Evolutionary conservation across 169 alveolate genomes (phyloP), one percentile per base, ranked within the genome.

Genomic region (Cryptosporidium canis): DNA sequence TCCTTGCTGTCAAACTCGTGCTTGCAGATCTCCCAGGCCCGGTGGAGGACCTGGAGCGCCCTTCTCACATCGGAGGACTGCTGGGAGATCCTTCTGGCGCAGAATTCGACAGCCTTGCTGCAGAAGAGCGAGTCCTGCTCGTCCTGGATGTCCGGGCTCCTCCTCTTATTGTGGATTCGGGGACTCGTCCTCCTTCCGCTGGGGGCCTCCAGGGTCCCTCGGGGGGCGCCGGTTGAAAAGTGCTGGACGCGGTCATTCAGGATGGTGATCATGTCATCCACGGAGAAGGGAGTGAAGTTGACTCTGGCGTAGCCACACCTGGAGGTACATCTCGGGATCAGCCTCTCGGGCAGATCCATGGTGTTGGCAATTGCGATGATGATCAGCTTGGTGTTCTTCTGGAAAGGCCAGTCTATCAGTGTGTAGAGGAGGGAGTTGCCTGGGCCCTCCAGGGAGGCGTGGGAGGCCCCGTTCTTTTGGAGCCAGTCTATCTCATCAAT

Each of bases 391-490:
- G 95, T 90, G 45, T 91, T 70, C 41, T 83, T 41, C 64, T 85
- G 87, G 71, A 91, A 85, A 18, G 95, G 95, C 95, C 95, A 92
- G 35, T 92, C 95, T 58, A 92, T 83, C 3, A 92, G 47, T 47
- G 90, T 90, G 71, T 92, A 92, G 18, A 92, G 70, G 11, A 91
- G 67, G 12, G 94, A 41, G 16, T 56, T 39, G 3, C n/a, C 44
- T 6, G 63, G 41, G 12, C 39, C 51, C 7, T 56, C 70, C 18
- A 31, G 35, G 24, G 29, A 21, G 7, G 47, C 8, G 1, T 44
- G 16, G 16, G 84, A 70, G 44, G 11, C 21, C 3, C 35, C 63
- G 16, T 27, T 44, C 29, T 77, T 77, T 77, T 77, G 87, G 31
- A 77, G 48, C 87, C 87, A 77, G 37, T 77, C 87, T 29, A 77